Conservation (phyloP, 495 filamentous ascomycete genomes). For the Aspergillus egyptiacus region DNA sequence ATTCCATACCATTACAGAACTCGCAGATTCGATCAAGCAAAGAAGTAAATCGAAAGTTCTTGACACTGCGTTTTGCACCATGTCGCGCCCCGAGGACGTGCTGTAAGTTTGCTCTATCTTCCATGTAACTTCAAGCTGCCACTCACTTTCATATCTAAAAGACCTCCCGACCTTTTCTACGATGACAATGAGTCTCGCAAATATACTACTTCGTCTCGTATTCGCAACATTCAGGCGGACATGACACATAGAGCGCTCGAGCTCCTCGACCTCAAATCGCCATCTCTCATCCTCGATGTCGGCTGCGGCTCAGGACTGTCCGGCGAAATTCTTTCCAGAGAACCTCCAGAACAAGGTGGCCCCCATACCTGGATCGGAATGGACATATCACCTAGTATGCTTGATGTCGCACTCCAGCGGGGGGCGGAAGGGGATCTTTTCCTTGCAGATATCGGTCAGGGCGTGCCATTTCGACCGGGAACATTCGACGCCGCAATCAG, state of each 20-base stretch:
- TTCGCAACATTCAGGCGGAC: conserved; percentile 85
- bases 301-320: conserved; percentile 94
- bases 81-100: conserved; percentile 94
- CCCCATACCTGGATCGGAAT: conserved; percentile 93
- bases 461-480: conserved; percentile 87
- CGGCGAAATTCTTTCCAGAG: conserved; percentile 79
- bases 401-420: conserved; percentile 83
- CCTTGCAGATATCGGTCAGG: conserved; percentile 90
- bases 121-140: not conserved
- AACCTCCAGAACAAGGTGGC: conserved; percentile 61
- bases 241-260: conserved; percentile 93
- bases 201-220: conserved; percentile 96
- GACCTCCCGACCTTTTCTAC: conserved; percentile 93
- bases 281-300: conserved; percentile 86
- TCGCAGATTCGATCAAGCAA: not conserved
- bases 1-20: not conserved
- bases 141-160: conserved; percentile 22
- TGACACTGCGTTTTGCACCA: conserved; percentile 21
- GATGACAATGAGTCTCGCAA: conserved; percentile 90
- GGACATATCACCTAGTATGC: conserved; percentile 91
- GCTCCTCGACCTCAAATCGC: conserved; percentile 72
- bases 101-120: conserved; percentile 55
- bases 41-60: not conserved
- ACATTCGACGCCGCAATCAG: conserved; percentile 92
- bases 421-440: conserved; percentile 90